Base-by-base conservation (phyloP, 2,329 filamentous ascomycete species). In the Ophiostoma fasciatum region DNA sequence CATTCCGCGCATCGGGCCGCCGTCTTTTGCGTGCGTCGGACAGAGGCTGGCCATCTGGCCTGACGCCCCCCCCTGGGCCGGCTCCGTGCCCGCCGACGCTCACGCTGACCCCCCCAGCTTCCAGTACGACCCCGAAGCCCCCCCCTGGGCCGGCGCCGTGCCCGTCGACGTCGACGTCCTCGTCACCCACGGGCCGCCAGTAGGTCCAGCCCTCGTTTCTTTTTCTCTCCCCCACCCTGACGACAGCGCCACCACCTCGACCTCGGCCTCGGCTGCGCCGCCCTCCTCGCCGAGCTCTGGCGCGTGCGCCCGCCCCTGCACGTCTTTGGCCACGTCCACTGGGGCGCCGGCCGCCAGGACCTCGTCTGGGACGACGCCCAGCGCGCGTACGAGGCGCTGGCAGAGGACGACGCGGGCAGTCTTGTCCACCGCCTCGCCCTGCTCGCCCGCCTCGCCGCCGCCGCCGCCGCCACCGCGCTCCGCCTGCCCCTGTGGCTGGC, bases 281-380 rank as follows among this genome's bases (percentile, higher is more conserved):
- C 71, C 38, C 65, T 93, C 6, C 64, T 88, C 6, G 57, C 64
- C 12, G 84, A 92, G 49, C 56, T 81, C 14, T 82, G 79, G 74
- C 71, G 79, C 25, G 73, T 84, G 10, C 74, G 71, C 42, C 85
- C 85, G 0, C 63, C 63, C 11, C 60, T 93, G 12, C 83, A 93
- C 54, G 68, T 93, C 32, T 93, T 90, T 52, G 85, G 84, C 1
- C 85, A 94, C 55, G 69, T 87, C 18, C 85, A 94, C 58, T 79
- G 68, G 49, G 81, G 74, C 8, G 70, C 79, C 31, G 85, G 84
- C 13, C 62, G 62, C 29, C 74, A 85, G 48, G 56, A 74, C 0
- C 66, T 81, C 9, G 79, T 73, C 56, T 93, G 81, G 66, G 82
- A 90, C 53, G 68, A 74, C 19, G 70, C 73, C 41, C 82, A 92